phyloP scores from a whole-genome alignment of 352 stramenopile genomes.

The Phytophthora meadii region DNA sequence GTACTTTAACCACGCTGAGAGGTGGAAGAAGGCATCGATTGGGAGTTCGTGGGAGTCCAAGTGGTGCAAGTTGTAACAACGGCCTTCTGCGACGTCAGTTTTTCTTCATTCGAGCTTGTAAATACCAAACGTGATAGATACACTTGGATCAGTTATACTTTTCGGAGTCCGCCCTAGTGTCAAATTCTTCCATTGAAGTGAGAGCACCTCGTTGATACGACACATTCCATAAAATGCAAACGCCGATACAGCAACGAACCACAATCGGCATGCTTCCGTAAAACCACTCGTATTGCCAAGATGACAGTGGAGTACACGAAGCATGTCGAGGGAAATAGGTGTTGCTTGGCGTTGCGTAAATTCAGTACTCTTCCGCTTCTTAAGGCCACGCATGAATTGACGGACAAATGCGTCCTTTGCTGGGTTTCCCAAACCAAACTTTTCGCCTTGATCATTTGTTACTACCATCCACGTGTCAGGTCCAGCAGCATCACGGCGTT shows the following conservation, averaged over 20 bases:
- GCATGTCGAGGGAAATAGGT: too few relatives aligned
- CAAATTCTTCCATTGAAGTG: slow-evolving; percentile 11
- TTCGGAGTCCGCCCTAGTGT: slow-evolving; percentile 3
- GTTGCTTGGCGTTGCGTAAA: too few relatives aligned
- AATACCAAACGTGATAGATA: background rate
- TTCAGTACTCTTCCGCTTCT: too few relatives aligned
- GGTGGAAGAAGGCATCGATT: background rate
- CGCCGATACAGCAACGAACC: slow-evolving; percentile 5
- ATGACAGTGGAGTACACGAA: background rate
- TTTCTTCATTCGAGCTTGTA: slow-evolving; percentile 21
- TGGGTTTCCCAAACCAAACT: background rate
- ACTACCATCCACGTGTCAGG: slow-evolving; percentile 15
- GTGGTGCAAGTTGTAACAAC: background rate
- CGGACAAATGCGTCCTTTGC: too few relatives aligned
- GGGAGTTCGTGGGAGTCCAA: background rate
- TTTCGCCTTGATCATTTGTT: slow-evolving; percentile 4
- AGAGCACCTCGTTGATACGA: slow-evolving; percentile 17
- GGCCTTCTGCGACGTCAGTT: slow-evolving; percentile 11
- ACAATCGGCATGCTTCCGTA: background rate
- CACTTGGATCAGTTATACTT: background rate
- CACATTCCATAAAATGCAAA: slow-evolving; percentile 22
- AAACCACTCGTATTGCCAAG: slow-evolving; percentile 2
- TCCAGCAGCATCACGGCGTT: slow-evolving; percentile 2
- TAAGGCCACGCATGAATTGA: too few relatives aligned
- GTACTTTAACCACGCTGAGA: background rate